phyloP scores from a whole-genome alignment of 371 early-diverging fungal species.

The Mucor irregularis region DNA sequence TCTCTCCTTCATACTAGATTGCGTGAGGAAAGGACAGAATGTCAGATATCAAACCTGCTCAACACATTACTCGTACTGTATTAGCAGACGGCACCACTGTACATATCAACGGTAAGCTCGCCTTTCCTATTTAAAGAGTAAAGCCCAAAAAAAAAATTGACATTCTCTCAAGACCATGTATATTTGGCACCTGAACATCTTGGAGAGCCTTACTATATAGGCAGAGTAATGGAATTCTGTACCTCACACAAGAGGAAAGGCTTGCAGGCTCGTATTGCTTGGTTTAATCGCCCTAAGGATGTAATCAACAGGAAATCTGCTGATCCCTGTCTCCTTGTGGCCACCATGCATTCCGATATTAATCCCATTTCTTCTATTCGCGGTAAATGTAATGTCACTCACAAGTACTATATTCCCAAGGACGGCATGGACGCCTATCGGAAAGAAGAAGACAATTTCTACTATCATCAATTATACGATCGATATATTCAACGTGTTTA shows the following conservation, averaged over 20 bases:
- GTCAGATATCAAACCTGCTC: constrained; percentile 25
- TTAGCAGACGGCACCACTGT: constrained; percentile 30
- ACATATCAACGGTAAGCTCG: constrained; percentile 41
- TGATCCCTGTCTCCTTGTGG: constrained; percentile 77
- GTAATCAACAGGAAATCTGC: constrained; percentile 68
- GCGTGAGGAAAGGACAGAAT: neutral
- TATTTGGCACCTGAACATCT: constrained; percentile 75
- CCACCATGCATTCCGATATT: constrained; percentile 88
- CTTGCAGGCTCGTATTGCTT: constrained; percentile 68
- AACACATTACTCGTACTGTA: constrained; percentile 17
- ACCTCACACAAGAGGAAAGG: constrained; percentile 49
- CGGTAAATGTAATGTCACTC: constrained; percentile 77
- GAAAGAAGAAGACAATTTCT: constrained; percentile 70
- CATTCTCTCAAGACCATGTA: constrained; percentile 81
- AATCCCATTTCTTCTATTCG: constrained; percentile 81
- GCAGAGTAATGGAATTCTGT: constrained; percentile 82
- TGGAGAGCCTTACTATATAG: constrained; percentile 81
- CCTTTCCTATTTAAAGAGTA: too few species aligned
- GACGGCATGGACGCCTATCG: constrained; percentile 60
- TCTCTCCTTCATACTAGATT: neutral
- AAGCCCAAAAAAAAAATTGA: too few species aligned
- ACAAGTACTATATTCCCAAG: constrained; percentile 64
- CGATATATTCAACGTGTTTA: constrained; percentile 86
- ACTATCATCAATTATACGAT: constrained; percentile 85
- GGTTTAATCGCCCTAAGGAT: constrained; percentile 85